A percentile compares a stretch with the other conserved stretches of the same genome.
phyloP scores from a whole-genome alignment of 106 monocot species.

The Dactylorhiza incarnata region DNA sequence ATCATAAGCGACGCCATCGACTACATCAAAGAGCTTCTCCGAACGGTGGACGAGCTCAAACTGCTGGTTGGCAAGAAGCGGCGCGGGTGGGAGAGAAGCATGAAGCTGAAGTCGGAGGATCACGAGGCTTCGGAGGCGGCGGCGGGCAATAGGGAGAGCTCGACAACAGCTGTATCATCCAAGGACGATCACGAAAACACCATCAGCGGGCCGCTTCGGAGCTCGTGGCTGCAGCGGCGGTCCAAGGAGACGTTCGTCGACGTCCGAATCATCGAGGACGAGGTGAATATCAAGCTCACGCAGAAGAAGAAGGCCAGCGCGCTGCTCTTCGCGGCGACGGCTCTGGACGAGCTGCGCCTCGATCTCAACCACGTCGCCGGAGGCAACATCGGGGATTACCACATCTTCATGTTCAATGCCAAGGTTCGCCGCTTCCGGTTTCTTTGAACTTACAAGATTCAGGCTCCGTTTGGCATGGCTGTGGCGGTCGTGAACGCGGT shows the following conservation, averaged over 20 bases:
- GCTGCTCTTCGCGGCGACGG: conserved; percentile 55
- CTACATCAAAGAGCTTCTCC: conserved; percentile 78
- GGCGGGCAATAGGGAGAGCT: conserved; percentile 51
- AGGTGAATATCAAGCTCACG: conserved; percentile 80
- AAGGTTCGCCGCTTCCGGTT: conserved; percentile 38
- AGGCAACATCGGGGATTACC: conserved; percentile 70
- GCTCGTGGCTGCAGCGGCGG: conserved; percentile 83
- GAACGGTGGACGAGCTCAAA: conserved; percentile 68
- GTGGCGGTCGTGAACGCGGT: too few species aligned
- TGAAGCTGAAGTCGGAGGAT: background rate
- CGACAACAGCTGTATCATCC: conserved; percentile 32
- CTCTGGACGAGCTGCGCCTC: conserved; percentile 68
- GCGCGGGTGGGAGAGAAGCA: conserved; percentile 31
- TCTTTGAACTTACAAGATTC: too few species aligned
- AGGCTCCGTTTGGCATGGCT: too few species aligned
- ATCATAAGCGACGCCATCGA: conserved; percentile 83
- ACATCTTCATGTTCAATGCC: conserved; percentile 87
- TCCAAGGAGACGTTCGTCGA: conserved; percentile 73
- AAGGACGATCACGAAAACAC: conserved; percentile 25
- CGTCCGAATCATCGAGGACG: conserved; percentile 89
- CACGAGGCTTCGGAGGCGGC: conserved; percentile 20
- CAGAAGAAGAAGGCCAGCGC: conserved; percentile 63
- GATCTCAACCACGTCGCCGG: conserved; percentile 67
- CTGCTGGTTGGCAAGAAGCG: conserved; percentile 67
- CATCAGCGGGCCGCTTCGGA: conserved; percentile 40